These are phyloP conservation scores for Auricularia cornea DNA, from an alignment of 768 basidiomycete species.

Conservation along the genomic window DNA sequence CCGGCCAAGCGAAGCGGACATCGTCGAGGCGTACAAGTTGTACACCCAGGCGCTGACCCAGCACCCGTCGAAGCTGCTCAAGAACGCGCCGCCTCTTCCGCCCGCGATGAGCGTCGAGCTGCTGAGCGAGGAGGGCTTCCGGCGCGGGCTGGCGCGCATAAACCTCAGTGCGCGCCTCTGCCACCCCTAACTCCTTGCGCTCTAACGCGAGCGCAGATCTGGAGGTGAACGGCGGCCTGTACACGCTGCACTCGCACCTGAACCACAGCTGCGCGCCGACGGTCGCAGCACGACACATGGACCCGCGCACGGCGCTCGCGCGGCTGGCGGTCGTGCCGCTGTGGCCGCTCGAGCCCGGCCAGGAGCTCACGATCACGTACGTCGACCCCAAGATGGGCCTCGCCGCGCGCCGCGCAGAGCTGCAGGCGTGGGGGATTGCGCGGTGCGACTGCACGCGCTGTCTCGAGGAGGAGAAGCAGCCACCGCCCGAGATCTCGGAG, in stretches of 20 bases:
- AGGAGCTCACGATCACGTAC: conserved; percentile 73
- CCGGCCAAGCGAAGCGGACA: background rate
- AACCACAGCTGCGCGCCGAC: conserved; percentile 84
- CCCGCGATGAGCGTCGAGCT: conserved; percentile 46
- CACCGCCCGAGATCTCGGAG: conserved; percentile 17
- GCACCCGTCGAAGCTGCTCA: conserved; percentile 46
- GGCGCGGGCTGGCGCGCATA: conserved; percentile 67
- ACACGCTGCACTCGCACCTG: conserved; percentile 76
- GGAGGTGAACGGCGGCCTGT: conserved; percentile 81
- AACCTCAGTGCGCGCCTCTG: conserved; percentile 59
- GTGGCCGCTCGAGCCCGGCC: conserved; percentile 51
- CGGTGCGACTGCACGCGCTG: conserved; percentile 64
- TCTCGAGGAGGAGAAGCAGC: conserved; percentile 38
- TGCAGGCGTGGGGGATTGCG: conserved; percentile 71
- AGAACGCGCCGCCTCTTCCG: conserved; percentile 34
- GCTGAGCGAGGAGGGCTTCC: conserved; percentile 71
- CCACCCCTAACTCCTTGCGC: background rate
- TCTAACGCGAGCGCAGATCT: conserved; percentile 39
- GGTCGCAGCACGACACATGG: conserved; percentile 67
- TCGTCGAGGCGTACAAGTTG: background rate
- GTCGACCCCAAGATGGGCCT: conserved; percentile 53
- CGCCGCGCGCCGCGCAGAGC: conserved; percentile 38
- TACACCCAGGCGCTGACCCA: conserved; percentile 38
- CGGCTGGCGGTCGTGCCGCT: conserved; percentile 71
- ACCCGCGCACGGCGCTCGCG: conserved; percentile 56